Conservation (phyloP, 768 basidiomycete genomes). For the Butyriboletus loyo region DNA sequence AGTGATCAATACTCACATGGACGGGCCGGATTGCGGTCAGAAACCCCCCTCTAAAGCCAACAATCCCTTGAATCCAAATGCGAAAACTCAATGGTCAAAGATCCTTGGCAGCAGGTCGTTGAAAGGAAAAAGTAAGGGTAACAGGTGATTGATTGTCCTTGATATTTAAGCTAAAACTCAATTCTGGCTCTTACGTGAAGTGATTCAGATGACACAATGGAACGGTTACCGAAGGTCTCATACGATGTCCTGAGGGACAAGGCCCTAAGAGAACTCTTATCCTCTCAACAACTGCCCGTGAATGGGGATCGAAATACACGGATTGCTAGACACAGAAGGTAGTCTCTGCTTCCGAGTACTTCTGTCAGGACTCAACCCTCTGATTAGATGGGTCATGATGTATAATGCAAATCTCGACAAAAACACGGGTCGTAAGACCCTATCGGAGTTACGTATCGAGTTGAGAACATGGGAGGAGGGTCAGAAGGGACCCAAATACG, state of each 20-base stretch:
- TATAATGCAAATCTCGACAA: constrained; percentile 73
- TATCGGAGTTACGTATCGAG: constrained; percentile 47
- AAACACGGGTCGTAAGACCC: constrained; percentile 43
- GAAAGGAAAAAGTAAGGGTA: constrained; percentile 45
- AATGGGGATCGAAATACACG: constrained; percentile 50
- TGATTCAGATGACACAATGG: constrained; percentile 34
- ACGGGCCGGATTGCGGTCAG: constrained; percentile 47
- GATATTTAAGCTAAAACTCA: constrained; percentile 2
- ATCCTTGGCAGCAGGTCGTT: constrained; percentile 31
- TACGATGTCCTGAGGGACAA: constrained; percentile 64
- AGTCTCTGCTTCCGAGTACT: constrained; percentile 2
- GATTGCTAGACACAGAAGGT: constrained; percentile 62
- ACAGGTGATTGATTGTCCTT: constrained; percentile 8
- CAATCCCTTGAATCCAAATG: constrained; percentile 23
- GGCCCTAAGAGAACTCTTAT: constrained; percentile 54
- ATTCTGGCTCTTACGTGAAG: constrained; percentile 18
- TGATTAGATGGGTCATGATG: constrained; percentile 60
- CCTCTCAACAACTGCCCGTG: constrained; percentile 46
- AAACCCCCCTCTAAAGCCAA: constrained; percentile 12
- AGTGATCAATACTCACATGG: constrained; percentile 64
- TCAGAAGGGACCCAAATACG: constrained; percentile 33
- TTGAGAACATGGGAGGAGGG: constrained; percentile 58
- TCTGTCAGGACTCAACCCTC: neutral
- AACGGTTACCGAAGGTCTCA: constrained; percentile 58
- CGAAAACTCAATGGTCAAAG: constrained; percentile 42